Evolutionary conservation across 768 basidiomycete species (phyloP).

Genomic region (Suillus placidus): DNA sequence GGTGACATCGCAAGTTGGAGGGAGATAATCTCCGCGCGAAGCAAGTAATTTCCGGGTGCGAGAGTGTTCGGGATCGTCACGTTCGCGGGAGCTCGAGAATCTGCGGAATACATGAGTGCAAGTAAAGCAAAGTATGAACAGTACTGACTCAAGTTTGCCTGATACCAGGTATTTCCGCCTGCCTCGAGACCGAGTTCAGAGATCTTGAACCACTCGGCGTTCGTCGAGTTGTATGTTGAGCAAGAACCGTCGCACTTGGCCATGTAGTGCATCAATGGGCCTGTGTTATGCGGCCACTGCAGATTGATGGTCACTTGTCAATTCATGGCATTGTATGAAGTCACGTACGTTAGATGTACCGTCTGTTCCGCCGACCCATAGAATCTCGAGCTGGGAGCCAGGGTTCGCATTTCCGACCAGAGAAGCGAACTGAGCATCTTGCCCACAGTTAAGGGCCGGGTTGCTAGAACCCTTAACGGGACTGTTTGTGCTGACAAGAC

Average conservation of each 20-base stretch:
- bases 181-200: constrained; percentile 49
- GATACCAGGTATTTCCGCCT: constrained; percentile 47
- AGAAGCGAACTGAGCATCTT: constrained; percentile 49
- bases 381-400: constrained; percentile 53
- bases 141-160: constrained; percentile 50
- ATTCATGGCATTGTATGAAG: constrained; percentile 2
- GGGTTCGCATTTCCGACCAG: constrained; percentile 59
- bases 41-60: constrained; percentile 68
- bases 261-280: constrained; percentile 77
- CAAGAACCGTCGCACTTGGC: constrained; percentile 60
- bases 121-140: neutral
- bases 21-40: constrained; percentile 80
- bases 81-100: constrained; percentile 39
- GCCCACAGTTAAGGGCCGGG: constrained; percentile 61
- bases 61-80: constrained; percentile 54
- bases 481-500: constrained; percentile 44
- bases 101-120: constrained; percentile 24
- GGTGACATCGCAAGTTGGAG: constrained; percentile 60
- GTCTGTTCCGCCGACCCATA: constrained; percentile 53
- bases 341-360: constrained; percentile 35
- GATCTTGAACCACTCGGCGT: constrained; percentile 77
- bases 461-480: constrained; percentile 63
- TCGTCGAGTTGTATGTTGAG: constrained; percentile 56
- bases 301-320: neutral
- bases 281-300: constrained; percentile 59